Percentiles rank a stretch among this genome's conserved stretches.
phyloP scores from a whole-genome alignment of 2,329 filamentous ascomycete genomes.

The Ceratocystis diversiconidia region DNA sequence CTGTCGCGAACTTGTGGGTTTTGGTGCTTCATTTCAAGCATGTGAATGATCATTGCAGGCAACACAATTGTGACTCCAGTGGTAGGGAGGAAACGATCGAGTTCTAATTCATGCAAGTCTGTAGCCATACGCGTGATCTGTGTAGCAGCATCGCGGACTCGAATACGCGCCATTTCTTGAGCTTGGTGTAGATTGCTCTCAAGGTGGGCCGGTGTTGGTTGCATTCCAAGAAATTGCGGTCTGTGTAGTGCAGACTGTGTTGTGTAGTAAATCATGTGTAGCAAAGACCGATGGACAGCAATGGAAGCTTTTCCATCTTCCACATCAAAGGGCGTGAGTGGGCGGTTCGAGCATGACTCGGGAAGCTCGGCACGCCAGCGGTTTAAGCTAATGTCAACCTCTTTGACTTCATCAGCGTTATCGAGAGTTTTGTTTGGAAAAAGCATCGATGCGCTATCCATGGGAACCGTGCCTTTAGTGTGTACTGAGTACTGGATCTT shows the following conservation, averaged over 20 bases:
- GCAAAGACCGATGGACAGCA: slow-evolving; percentile 62
- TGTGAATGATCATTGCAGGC: slow-evolving; percentile 84
- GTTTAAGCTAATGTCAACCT: slow-evolving; percentile 65
- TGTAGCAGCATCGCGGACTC: slow-evolving; percentile 69
- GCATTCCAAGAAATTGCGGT: slow-evolving; percentile 74
- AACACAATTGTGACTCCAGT: slow-evolving; percentile 83
- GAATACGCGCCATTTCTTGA: slow-evolving; percentile 58
- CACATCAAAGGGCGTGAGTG: slow-evolving; percentile 39
- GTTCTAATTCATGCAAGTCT: slow-evolving; percentile 54
- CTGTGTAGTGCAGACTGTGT: slow-evolving; percentile 82
- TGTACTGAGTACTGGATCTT: slow-evolving; percentile 85
- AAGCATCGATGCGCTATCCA: slow-evolving; percentile 75
- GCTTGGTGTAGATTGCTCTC: slow-evolving; percentile 16
- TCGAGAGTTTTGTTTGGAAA: slow-evolving; percentile 76
- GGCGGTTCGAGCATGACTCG: slow-evolving; percentile 52
- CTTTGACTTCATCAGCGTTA: slow-evolving; percentile 65
- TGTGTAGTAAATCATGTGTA: slow-evolving; percentile 90
- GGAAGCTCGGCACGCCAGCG: slow-evolving; percentile 64
- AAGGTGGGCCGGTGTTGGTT: slow-evolving; percentile 26
- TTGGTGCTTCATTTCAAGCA: slow-evolving; percentile 80
- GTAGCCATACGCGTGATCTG: slow-evolving; percentile 76
- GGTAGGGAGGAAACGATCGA: slow-evolving; percentile 72
- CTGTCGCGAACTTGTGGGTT: slow-evolving; percentile 55
- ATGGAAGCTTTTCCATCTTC: slow-evolving; percentile 46
- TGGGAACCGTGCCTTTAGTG: slow-evolving; percentile 66